Conservation (phyloP, 2,329 filamentous ascomycete species). For the Nemania serpens region DNA sequence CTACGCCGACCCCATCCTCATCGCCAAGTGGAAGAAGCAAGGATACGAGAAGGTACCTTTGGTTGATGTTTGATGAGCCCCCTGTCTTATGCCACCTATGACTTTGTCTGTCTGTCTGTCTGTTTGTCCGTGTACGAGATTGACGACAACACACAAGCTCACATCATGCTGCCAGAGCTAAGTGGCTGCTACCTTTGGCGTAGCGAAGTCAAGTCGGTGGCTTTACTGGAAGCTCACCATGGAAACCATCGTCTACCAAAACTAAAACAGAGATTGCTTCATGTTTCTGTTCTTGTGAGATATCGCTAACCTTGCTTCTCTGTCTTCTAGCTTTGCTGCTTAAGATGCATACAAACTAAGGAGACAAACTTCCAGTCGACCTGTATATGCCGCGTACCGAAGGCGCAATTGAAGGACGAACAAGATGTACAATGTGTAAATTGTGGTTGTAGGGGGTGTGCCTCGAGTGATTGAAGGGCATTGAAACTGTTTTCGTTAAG, state of each 20-base stretch:
- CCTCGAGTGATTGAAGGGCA: slow-evolving; percentile 72
- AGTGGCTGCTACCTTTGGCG: neutral
- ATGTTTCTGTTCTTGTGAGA: neutral
- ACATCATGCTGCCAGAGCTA: neutral
- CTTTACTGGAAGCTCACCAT: neutral
- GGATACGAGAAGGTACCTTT: slow-evolving; percentile 87
- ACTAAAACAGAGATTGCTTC: neutral
- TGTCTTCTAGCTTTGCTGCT: slow-evolving; percentile 75
- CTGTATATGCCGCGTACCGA: slow-evolving; percentile 94
- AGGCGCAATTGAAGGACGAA: slow-evolving; percentile 85
- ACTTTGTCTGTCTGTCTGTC: neutral
- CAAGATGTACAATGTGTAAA: slow-evolving; percentile 92
- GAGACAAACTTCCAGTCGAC: slow-evolving; percentile 99
- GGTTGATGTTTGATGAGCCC: neutral
- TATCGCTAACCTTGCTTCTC: slow-evolving; percentile 6
- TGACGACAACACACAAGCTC: neutral
- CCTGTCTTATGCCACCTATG: no score
- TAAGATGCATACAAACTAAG: slow-evolving; percentile 98
- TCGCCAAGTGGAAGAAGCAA: slow-evolving; percentile 99
- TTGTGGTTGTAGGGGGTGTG: slow-evolving; percentile 91
- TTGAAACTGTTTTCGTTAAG: slow-evolving; percentile 16
- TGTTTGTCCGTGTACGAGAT: no score
- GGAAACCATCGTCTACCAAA: neutral
- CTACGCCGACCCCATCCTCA: slow-evolving; percentile 92
- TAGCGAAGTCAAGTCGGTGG: neutral